Conservation (phyloP, 2,329 filamentous ascomycete genomes). For the Chrysoporthe deuterocubensis region DNA sequence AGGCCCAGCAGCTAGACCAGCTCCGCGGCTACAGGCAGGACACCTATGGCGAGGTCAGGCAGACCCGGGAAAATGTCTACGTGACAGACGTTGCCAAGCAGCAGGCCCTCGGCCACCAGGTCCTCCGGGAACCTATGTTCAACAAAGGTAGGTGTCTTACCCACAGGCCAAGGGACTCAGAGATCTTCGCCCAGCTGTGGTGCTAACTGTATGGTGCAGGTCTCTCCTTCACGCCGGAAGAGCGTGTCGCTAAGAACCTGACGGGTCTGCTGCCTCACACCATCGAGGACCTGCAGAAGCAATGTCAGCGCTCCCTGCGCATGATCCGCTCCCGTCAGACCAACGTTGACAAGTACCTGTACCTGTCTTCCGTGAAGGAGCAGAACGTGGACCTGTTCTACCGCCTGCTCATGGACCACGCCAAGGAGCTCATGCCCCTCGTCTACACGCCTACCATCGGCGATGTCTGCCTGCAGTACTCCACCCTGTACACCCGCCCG, state of each 20-base stretch:
- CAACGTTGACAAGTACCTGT: slow-evolving; percentile 81
- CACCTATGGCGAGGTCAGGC: slow-evolving; percentile 59
- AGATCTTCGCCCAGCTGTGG: not conserved
- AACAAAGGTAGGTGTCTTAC: slow-evolving; percentile 59
- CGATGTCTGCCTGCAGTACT: slow-evolving; percentile 96
- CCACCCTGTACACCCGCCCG: slow-evolving; percentile 90
- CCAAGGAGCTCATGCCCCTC: slow-evolving; percentile 78
- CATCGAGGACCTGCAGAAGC: slow-evolving; percentile 63
- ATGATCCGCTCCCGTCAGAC: slow-evolving; percentile 73
- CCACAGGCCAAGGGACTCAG: no score
- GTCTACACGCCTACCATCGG: slow-evolving; percentile 92
- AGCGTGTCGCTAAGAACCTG: slow-evolving; percentile 67
- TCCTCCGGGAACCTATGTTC: slow-evolving; percentile 65
- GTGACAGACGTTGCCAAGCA: slow-evolving; percentile 43
- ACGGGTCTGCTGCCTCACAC: slow-evolving; percentile 68
- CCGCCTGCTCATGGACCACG: slow-evolving; percentile 76
- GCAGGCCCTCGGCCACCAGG: slow-evolving; percentile 62
- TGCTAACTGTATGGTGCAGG: slow-evolving; percentile 44
- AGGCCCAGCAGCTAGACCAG: slow-evolving; percentile 62
- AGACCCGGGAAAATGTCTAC: slow-evolving; percentile 58
- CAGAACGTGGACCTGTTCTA: slow-evolving; percentile 84
- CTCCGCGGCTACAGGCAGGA: slow-evolving; percentile 64
- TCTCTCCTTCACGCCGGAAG: slow-evolving; percentile 66
- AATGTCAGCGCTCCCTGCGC: slow-evolving; percentile 70
- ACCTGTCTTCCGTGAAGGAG: slow-evolving; percentile 75